These are phyloP conservation scores for Deuterostichococcus epilithicus DNA, from an alignment of 139 green algal genomes.

Conservation along the genomic window DNA sequence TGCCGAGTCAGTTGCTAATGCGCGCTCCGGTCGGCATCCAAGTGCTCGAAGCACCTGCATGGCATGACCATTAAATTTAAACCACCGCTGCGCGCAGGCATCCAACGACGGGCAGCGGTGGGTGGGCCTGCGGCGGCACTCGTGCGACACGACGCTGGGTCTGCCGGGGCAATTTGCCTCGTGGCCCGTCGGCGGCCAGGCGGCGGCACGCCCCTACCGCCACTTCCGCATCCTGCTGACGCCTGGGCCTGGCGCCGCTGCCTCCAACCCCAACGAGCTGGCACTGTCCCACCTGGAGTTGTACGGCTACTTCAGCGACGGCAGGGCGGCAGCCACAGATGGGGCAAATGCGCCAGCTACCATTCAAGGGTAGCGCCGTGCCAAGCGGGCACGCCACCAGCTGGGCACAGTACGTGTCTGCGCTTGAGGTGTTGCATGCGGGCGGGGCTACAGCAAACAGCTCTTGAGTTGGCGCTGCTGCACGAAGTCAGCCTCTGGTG, in stretches of 20 bases:
- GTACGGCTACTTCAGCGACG: conserved; percentile 75
- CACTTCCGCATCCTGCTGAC: conserved; percentile 71
- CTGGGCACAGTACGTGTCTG: too few species aligned
- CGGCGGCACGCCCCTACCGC: conserved; percentile 53
- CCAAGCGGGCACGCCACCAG: too few species aligned
- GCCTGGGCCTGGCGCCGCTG: conserved; percentile 12
- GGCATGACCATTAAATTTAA: not conserved
- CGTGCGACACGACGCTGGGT: conserved; percentile 54
- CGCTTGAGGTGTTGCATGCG: too few species aligned
- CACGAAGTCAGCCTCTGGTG: too few species aligned
- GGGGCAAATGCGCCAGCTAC: too few species aligned
- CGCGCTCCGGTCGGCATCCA: too few species aligned
- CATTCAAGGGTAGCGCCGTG: too few species aligned
- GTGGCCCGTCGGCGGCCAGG: conserved; percentile 67
- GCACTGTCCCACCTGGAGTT: conserved; percentile 71
- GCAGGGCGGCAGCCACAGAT: not conserved
- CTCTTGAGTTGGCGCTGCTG: too few species aligned
- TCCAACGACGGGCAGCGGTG: conserved; percentile 62
- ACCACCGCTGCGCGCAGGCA: conserved; percentile 41
- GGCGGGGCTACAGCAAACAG: too few species aligned
- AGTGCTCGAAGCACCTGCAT: not conserved
- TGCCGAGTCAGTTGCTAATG: too few species aligned
- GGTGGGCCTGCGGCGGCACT: conserved; percentile 61
- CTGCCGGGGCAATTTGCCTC: conserved; percentile 71
- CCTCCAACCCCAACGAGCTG: conserved; percentile 40